Evolutionary conservation across 1,284 basidiomycete species (phyloP).

Genomic region (Coniophora puteana): DNA sequence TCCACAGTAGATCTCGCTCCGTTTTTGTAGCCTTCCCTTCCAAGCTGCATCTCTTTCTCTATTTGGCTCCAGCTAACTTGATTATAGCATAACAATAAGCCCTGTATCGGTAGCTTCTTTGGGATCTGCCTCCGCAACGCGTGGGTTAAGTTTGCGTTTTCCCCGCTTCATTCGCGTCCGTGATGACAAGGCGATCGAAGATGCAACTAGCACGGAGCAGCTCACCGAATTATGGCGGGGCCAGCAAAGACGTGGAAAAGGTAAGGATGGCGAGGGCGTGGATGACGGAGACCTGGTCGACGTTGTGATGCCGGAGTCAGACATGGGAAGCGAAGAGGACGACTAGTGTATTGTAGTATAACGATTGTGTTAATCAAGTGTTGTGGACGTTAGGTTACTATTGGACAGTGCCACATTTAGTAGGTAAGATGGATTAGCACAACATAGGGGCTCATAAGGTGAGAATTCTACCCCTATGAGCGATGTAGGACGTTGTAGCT

Average conservation of each 20-base stretch:
- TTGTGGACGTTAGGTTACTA: too few species aligned
- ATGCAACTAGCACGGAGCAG: conserved; percentile 76
- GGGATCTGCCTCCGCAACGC: conserved; percentile 59
- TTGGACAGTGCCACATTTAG: too few species aligned
- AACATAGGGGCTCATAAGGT: too few species aligned
- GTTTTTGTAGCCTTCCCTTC: too few species aligned
- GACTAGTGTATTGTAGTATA: too few species aligned
- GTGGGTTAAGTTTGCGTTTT: conserved; percentile 85
- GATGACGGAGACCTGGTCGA: conserved; percentile 63
- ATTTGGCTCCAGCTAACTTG: conserved; percentile 10
- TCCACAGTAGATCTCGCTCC: conserved; percentile 10
- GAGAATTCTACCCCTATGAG: too few species aligned
- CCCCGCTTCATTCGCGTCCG: conserved; percentile 82
- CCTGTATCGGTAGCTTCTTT: conserved; percentile 84
- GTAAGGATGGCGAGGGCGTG: conserved; percentile 24
- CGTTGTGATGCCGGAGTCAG: conserved; percentile 34
- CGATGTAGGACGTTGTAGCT: too few species aligned
- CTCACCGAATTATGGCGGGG: conserved; percentile 66
- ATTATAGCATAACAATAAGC: conserved; percentile 79
- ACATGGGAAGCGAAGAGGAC: conserved; percentile 30
- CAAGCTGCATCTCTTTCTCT: background rate
- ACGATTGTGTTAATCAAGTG: too few species aligned
- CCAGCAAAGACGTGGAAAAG: conserved; percentile 49
- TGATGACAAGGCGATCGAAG: conserved; percentile 77
- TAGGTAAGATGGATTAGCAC: too few species aligned